phyloP scores from a whole-genome alignment of 2,329 filamentous ascomycete genomes.

The Myriangium duriaei region DNA sequence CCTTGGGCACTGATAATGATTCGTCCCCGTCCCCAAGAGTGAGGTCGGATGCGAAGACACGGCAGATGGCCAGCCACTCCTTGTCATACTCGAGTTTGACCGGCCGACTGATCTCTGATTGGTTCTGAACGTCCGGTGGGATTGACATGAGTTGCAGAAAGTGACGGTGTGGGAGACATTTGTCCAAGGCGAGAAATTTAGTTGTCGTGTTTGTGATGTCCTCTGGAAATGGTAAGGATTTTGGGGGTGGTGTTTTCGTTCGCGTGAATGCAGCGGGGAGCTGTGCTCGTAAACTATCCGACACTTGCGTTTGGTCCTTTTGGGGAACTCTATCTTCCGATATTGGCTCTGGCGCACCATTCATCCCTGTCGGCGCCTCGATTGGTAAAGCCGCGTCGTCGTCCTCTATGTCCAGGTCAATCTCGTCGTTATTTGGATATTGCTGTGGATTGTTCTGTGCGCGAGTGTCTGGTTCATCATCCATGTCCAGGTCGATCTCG shows the following conservation, averaged over 20 bases:
- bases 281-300: slow-evolving; percentile 56
- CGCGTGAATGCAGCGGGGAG: slow-evolving; percentile 62
- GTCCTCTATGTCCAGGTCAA: slow-evolving; percentile 39
- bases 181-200: slow-evolving; percentile 80
- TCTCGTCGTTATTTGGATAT: slow-evolving; percentile 52
- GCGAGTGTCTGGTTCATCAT: slow-evolving; percentile 18
- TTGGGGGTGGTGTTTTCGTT: slow-evolving; percentile 20
- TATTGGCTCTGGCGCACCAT: slow-evolving; percentile 17
- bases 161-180: slow-evolving; percentile 66
- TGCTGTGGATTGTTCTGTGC: slow-evolving; percentile 9
- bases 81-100: slow-evolving; percentile 67
- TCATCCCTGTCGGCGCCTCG: slow-evolving; percentile 14
- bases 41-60: slow-evolving; percentile 57
- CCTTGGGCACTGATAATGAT: slow-evolving; percentile 38
- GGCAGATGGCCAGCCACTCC: slow-evolving; percentile 90
- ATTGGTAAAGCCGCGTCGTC: slow-evolving; percentile 13
- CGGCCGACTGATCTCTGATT: slow-evolving; percentile 29
- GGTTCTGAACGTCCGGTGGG: slow-evolving; percentile 28
- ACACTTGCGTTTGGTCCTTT: slow-evolving; percentile 29
- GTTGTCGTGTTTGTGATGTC: slow-evolving; percentile 69
- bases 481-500: slow-evolving; percentile 48
- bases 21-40: slow-evolving; percentile 52
- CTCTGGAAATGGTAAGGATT: slow-evolving; percentile 51
- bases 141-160: slow-evolving; percentile 72
- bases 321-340: slow-evolving; percentile 6